Percentiles rank a stretch among this genome's conserved stretches.
Conservation (phyloP, 257 asterid genomes). For the Solanum chiquidenum region DNA sequence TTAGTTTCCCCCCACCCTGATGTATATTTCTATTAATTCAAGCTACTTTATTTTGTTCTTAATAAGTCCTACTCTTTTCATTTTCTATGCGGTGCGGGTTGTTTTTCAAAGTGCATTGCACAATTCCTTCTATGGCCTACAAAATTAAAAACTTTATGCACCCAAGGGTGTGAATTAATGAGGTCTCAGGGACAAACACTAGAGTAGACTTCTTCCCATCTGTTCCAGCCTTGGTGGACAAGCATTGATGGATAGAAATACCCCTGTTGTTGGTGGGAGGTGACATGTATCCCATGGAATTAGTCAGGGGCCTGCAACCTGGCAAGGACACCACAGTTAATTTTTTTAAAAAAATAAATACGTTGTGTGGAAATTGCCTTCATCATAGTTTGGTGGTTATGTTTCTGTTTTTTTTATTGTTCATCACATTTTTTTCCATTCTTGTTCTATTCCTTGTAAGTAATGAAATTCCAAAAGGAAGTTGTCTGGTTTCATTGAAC, state of each 20-base stretch:
- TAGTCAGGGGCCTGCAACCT: neutral
- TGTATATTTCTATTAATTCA: neutral
- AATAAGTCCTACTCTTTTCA: neutral
- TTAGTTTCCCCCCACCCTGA: neutral
- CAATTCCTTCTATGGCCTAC: neutral
- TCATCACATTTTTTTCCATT: neutral
- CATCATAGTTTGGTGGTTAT: neutral
- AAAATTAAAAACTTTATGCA: neutral
- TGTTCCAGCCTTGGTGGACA: neutral
- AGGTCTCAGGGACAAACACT: neutral
- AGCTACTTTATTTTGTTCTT: neutral
- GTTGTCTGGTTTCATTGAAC: neutral
- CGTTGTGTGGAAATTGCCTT: neutral
- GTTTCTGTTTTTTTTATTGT: neutral
- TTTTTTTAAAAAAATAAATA: neutral
- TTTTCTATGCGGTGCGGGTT: neutral
- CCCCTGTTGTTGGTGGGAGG: neutral
- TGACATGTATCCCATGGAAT: neutral
- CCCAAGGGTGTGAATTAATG: neutral
- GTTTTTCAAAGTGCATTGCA: neutral
- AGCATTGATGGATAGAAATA: neutral
- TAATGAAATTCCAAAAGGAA: neutral
- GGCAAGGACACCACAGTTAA: neutral
- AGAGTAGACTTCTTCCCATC: neutral
- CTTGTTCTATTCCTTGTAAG: neutral